phyloP scores from a whole-genome alignment of 495 filamentous ascomycete species.

The Saxispiralis lemnorum region DNA sequence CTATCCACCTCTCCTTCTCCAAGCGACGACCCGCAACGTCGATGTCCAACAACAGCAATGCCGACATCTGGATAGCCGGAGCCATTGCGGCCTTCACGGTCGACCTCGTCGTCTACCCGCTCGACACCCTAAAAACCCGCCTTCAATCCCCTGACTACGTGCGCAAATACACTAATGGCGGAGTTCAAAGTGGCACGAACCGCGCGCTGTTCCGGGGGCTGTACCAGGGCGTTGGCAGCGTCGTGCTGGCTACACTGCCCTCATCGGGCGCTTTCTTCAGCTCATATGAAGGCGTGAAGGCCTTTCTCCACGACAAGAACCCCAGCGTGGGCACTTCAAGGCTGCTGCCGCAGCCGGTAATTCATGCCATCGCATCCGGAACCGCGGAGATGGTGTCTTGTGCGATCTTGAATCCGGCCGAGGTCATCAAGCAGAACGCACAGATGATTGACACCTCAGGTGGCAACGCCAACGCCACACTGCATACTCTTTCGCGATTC shows the following conservation, averaged over 20 bases:
- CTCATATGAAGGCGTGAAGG: conserved; percentile 63
- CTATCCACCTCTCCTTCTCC: background rate
- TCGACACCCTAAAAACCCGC: conserved; percentile 75
- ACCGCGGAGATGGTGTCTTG: conserved; percentile 67
- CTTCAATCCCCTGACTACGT: conserved; percentile 61
- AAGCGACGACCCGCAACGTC: background rate
- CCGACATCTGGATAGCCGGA: conserved; percentile 35
- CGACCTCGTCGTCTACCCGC: conserved; percentile 63
- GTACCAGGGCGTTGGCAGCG: conserved; percentile 78
- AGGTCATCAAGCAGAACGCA: conserved; percentile 86
- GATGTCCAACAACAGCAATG: conserved; percentile 13
- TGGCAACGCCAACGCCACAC: conserved; percentile 25
- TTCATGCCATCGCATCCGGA: conserved; percentile 55
- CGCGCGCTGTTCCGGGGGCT: conserved; percentile 50
- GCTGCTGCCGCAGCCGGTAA: conserved; percentile 40
- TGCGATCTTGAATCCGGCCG: conserved; percentile 69
- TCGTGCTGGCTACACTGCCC: conserved; percentile 73
- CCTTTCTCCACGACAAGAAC: conserved; percentile 32
- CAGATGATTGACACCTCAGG: conserved; percentile 41
- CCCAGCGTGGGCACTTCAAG: conserved; percentile 13
- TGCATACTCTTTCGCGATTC: conserved; percentile 39
- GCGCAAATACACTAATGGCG: conserved; percentile 37
- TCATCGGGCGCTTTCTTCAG: conserved; percentile 86
- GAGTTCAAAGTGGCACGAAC: conserved; percentile 34
- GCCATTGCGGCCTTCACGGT: conserved; percentile 63